These are phyloP conservation scores for Trifolium pratense DNA, from an alignment of 306 rosid genomes.

Conservation along the genomic window DNA sequence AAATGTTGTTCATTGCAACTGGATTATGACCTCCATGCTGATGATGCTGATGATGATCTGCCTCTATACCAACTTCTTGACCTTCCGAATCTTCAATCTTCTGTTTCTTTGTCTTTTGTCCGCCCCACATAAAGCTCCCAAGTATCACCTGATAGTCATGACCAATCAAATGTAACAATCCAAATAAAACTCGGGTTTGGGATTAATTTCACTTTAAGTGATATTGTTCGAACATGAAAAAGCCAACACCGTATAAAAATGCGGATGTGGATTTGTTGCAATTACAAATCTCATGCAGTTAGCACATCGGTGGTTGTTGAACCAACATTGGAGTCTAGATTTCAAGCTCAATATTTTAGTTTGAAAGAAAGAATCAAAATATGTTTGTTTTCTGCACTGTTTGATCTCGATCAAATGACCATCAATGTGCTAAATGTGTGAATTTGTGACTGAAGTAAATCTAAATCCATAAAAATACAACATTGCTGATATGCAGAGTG, in stretches of 20 bases:
- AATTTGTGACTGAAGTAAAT: too few species aligned
- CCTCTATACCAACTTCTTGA: conserved; percentile 61
- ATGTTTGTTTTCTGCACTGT: too few species aligned
- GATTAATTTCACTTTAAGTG: too few species aligned
- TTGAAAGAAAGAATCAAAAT: too few species aligned
- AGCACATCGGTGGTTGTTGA: background rate
- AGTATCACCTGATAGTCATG: conserved; percentile 72
- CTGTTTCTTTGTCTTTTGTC: conserved; percentile 69
- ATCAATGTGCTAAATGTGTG: too few species aligned
- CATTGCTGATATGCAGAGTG: too few species aligned
- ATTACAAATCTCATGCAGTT: background rate
- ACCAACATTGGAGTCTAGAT: background rate
- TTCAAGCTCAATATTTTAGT: too few species aligned
- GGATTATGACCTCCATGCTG: conserved; percentile 54
- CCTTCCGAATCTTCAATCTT: conserved; percentile 62
- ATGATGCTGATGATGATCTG: conserved; percentile 57
- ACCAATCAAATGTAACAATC: conserved; percentile 29
- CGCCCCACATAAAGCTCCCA: conserved; percentile 94
- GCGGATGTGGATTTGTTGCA: too few species aligned
- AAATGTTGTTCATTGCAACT: conserved; percentile 49
- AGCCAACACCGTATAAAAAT: too few species aligned
- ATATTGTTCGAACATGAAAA: too few species aligned
- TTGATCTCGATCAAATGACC: too few species aligned
- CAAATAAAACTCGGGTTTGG: background rate
- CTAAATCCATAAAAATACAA: too few species aligned